Percentiles rank a stretch among this genome's conserved stretches.
Evolutionary conservation across 2,329 filamentous ascomycete genomes (phyloP).

Genomic region (Pestalotiopsis sp.): DNA sequence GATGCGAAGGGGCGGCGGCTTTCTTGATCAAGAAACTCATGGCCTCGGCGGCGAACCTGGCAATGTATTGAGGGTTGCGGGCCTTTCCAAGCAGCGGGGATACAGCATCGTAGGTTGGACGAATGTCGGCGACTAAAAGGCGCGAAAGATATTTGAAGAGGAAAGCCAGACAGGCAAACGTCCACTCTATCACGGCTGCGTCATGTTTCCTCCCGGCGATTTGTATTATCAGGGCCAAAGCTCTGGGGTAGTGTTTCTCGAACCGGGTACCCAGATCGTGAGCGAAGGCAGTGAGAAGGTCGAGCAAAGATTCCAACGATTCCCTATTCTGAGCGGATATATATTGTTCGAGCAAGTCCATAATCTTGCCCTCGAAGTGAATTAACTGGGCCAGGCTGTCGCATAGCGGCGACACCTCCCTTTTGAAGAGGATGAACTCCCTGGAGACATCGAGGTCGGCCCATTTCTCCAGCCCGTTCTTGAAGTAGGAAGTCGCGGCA

Average conservation of each 20-base stretch:
- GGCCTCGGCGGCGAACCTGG: conserved; percentile 90
- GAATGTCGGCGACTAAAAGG: conserved; percentile 81
- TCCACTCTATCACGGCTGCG: conserved; percentile 95
- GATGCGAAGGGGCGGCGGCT: conserved; percentile 75
- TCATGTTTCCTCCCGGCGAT: conserved; percentile 78
- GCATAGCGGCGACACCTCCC: conserved; percentile 74
- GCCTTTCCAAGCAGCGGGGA: conserved; percentile 81
- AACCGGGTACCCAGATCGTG: conserved; percentile 88
- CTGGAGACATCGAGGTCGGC: conserved; percentile 86
- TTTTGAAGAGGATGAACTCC: conserved; percentile 76
- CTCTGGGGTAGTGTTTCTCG: conserved; percentile 81
- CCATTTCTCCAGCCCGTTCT: conserved; percentile 84
- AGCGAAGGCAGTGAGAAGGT: conserved; percentile 90
- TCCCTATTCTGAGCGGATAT: conserved; percentile 79
- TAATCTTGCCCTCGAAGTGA: conserved; percentile 85
- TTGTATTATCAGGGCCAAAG: conserved; percentile 74
- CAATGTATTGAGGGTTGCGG: conserved; percentile 82
- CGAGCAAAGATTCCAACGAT: conserved; percentile 82
- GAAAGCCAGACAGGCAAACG: conserved; percentile 90
- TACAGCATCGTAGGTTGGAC: conserved; percentile 83
- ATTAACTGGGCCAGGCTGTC: conserved; percentile 92
- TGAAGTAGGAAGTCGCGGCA: conserved; percentile 83
- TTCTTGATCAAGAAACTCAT: conserved; percentile 93
- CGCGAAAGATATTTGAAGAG: conserved; percentile 96
- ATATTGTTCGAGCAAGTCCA: conserved; percentile 74